Evolutionary conservation across 192 early-diverging fungal species (phyloP).

Genomic region (Podila epicladia): DNA sequence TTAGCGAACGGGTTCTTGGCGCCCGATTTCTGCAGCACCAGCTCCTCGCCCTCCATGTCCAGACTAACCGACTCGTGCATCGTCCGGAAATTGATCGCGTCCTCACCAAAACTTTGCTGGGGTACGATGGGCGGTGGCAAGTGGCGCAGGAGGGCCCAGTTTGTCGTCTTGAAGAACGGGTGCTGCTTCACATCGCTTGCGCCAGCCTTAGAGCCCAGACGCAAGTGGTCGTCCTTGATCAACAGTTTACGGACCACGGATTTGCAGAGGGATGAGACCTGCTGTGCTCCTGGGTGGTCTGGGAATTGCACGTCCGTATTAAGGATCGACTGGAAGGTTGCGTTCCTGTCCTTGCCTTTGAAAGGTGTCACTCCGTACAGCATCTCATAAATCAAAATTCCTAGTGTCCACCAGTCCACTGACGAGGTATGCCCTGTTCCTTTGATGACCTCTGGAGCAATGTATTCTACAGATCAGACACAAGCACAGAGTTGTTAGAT

Average conservation of each 20-base stretch:
- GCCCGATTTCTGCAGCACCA: slow-evolving; percentile 32
- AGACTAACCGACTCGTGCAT: slow-evolving; percentile 72
- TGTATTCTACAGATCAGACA: slow-evolving; percentile 76
- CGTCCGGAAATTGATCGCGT: slow-evolving; percentile 75
- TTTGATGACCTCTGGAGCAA: slow-evolving; percentile 98
- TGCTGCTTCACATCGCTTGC: slow-evolving; percentile 95
- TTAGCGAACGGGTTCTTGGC: slow-evolving; percentile 67
- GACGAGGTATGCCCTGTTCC: slow-evolving; percentile 93
- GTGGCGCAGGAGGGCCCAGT: slow-evolving; percentile 94
- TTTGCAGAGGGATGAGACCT: slow-evolving; percentile 64
- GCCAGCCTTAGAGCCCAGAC: slow-evolving; percentile 89
- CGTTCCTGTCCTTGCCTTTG: slow-evolving; percentile 89
- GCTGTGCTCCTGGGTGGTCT: slow-evolving; percentile 28
- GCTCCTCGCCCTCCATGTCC: slow-evolving; percentile 70
- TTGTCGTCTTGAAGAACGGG: slow-evolving; percentile 88
- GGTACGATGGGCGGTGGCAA: slow-evolving; percentile 88
- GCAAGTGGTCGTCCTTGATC: slow-evolving; percentile 88
- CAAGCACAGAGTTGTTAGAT: not conserved
- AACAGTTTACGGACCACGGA: slow-evolving; percentile 85
- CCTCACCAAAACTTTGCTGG: slow-evolving; percentile 61
- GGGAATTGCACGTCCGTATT: slow-evolving; percentile 84
- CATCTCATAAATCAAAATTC: slow-evolving; percentile 99
- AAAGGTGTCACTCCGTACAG: slow-evolving; percentile 97
- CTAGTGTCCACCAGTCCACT: slow-evolving; percentile 99
- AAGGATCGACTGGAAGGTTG: slow-evolving; percentile 91